Conservation (phyloP, 768 basidiomycete species). For the Russula brevipes region DNA sequence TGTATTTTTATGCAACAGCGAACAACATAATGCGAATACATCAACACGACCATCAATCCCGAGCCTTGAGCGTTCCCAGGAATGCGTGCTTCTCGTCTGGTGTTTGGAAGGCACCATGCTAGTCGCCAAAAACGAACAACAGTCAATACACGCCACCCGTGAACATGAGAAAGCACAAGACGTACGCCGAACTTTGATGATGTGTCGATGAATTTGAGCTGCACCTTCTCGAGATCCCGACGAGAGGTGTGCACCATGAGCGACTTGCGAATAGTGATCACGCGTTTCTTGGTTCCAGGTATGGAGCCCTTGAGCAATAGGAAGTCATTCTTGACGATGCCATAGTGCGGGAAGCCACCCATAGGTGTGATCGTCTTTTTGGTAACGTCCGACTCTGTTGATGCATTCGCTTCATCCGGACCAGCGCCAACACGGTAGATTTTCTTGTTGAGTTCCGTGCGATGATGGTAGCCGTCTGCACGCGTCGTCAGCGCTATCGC, state of each 20-base stretch:
- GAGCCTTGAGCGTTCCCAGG: constrained; percentile 85
- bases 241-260: constrained; percentile 95
- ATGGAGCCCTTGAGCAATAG: constrained; percentile 94
- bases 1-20: not conserved
- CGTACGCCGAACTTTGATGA: constrained; percentile 94
- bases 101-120: constrained; percentile 98
- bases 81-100: constrained; percentile 94
- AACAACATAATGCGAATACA: constrained; percentile 1
- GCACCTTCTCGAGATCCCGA: constrained; percentile 94
- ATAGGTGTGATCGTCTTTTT: constrained; percentile 92
- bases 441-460: constrained; percentile 98
- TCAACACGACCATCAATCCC: constrained; percentile 49
- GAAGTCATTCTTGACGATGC: constrained; percentile 98
- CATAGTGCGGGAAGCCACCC: constrained; percentile 99
- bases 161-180: constrained; percentile 23
- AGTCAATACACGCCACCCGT: constrained; percentile 3
- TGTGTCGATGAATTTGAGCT: constrained; percentile 98
- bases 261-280: constrained; percentile 94
- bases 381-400: constrained; percentile 92
- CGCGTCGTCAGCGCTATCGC: constrained; percentile 10
- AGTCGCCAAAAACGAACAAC: constrained; percentile 15
- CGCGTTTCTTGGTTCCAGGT: constrained; percentile 96
- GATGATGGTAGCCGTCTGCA: constrained; percentile 90
- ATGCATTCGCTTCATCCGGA: constrained; percentile 72
- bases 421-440: constrained; percentile 91